Evolutionary conservation across 148 eudicot genomes (phyloP).

Genomic region (Dianthus caryophyllus): DNA sequence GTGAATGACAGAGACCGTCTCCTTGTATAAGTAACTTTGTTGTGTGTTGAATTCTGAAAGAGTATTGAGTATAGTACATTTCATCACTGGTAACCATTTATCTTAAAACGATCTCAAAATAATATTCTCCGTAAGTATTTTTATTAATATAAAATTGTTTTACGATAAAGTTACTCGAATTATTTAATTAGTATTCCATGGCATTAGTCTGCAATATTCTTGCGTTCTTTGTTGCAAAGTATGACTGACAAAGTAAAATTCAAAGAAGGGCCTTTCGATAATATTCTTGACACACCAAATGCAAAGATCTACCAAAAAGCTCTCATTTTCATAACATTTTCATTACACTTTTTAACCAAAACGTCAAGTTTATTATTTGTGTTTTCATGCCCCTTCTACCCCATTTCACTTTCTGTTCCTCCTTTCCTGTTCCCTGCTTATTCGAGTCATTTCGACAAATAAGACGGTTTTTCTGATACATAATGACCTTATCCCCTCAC

Average conservation of each 20-base stretch:
- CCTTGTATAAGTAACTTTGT: too few species aligned
- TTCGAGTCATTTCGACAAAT: neutral
- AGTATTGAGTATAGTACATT: too few species aligned
- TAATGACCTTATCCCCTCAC: too few species aligned
- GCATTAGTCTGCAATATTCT: slow-evolving; percentile 14
- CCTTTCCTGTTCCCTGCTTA: neutral
- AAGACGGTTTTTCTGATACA: too few species aligned
- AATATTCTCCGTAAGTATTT: too few species aligned
- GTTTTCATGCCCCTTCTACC: slow-evolving; percentile 10
- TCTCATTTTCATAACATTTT: slow-evolving; percentile 2
- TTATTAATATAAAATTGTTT: too few species aligned
- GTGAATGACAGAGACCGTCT: too few species aligned
- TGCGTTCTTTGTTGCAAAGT: slow-evolving; percentile 4
- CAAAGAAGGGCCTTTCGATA: slow-evolving; percentile 11
- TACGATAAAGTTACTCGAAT: too few species aligned
- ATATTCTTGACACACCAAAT: slow-evolving; percentile 13
- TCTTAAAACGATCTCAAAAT: too few species aligned
- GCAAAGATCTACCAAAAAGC: slow-evolving; percentile 24
- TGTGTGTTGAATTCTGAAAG: too few species aligned
- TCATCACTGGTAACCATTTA: too few species aligned
- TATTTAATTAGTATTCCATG: too few species aligned
- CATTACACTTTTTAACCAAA: slow-evolving; percentile 1
- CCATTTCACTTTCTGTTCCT: neutral
- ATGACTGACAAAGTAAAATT: slow-evolving; percentile 8
- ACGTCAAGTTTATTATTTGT: slow-evolving; percentile 13